Percentiles rank a stretch among this genome's conserved stretches.
These are phyloP conservation scores for Pisolithus orientalis DNA, from an alignment of 768 basidiomycete species.

Conservation along the genomic window DNA sequence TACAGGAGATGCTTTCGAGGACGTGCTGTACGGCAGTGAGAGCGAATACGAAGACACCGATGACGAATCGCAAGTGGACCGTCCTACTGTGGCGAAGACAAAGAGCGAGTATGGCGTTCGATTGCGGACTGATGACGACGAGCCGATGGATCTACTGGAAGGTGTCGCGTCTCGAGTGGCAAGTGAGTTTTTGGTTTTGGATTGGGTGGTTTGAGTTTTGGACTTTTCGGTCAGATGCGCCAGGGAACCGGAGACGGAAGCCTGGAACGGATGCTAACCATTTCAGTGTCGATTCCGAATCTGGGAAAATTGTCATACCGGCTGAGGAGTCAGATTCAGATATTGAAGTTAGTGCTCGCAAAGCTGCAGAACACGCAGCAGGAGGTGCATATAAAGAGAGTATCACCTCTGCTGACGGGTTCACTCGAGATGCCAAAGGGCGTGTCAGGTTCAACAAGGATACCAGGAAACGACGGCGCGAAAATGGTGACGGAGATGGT, in stretches of 20 bases:
- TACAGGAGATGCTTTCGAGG: conserved; percentile 89
- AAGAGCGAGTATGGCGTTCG: conserved; percentile 48
- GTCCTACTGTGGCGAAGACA: conserved; percentile 28
- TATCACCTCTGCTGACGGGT: conserved; percentile 83
- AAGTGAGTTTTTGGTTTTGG: conserved; percentile 38
- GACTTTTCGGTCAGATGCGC: conserved; percentile 30
- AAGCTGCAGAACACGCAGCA: conserved; percentile 45
- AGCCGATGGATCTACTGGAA: conserved; percentile 91
- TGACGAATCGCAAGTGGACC: conserved; percentile 40
- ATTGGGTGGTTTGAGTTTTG: conserved; percentile 1
- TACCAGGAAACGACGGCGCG: conserved; percentile 85
- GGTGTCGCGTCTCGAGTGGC: conserved; percentile 68
- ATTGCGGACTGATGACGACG: conserved; percentile 81
- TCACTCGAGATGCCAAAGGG: conserved; percentile 77
- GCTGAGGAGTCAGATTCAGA: conserved; percentile 50
- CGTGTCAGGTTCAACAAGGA: conserved; percentile 94
- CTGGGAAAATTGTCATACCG: conserved; percentile 72
- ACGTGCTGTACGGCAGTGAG: conserved; percentile 95
- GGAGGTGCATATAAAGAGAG: conserved; percentile 82
- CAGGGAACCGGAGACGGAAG: conserved; percentile 52
- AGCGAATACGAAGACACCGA: conserved; percentile 78
- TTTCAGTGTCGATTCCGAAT: conserved; percentile 84
- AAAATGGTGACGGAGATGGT: conserved; percentile 50
- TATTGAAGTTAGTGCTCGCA: conserved; percentile 32
- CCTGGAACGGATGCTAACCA: conserved; percentile 80